Evolutionary conservation across 2,329 filamentous ascomycete species (phyloP), one percentile per base, ranked within the genome.

Genomic region (Diplodia sapinea): DNA sequence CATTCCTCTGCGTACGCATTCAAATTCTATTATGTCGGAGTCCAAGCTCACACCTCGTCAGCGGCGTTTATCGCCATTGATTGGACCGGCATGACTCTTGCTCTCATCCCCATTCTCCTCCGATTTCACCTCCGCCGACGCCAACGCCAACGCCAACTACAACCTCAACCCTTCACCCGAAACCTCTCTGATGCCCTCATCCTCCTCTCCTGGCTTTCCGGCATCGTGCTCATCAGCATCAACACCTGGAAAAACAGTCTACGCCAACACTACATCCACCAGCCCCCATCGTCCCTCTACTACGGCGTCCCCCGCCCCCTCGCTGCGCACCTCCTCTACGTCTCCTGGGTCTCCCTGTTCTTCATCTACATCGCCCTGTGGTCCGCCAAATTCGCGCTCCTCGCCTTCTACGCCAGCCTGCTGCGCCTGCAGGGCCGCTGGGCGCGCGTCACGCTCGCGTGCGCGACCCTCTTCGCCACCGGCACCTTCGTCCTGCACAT

Each of bases 331-430:
- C 69, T 76, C 9, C 73, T 77, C 54, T 72, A 75, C 66, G 71
- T 74, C n/a, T 77, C 74, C 38, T 77, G 74, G 73, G 71, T 75
- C 65, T 71, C 69, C 13, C 70, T 75, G 8, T 75, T 74, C 70
- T 76, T 74, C 71, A 75, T 76, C 66, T 75, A 76, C 69, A 75
- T 75, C 67, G 65, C 64, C 11, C 71, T 75, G 2, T 76, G 74
- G 74, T 68, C 70, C 54, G 66, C 70, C 54, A 76, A 75, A 69
- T 74, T 73, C 38, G 74, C 73, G 12, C 73, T 76, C 59, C 70
- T 76, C 20, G 74, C 74, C 13, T 72, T 77, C 69, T 77, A 75
- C 71, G 75, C 74, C 70, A 69, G 67, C 54, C 71, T 76, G 59
- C 74, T 76, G 68, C 69, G 65, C 29, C 68, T 73, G 11, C 72